phyloP scores from a whole-genome alignment of 1,284 basidiomycete genomes.

The Wallemia mellicola region DNA sequence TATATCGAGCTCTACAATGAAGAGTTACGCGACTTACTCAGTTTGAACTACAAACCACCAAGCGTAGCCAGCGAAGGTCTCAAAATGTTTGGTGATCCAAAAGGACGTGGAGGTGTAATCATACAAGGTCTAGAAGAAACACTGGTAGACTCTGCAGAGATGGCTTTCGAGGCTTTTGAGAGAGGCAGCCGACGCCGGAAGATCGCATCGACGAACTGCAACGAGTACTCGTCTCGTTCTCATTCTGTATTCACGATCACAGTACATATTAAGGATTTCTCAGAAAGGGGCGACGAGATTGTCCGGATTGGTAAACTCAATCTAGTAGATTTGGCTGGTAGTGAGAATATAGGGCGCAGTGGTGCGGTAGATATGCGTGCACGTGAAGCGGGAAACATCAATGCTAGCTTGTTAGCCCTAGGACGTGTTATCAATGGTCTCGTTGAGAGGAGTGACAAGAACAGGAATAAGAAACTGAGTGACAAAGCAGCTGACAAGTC shows the following conservation, averaged over 20 bases:
- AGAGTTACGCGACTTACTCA: conserved; percentile 77
- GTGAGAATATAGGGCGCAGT: conserved; percentile 85
- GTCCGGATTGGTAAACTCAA: conserved; percentile 85
- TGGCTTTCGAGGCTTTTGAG: conserved; percentile 55
- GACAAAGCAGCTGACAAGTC: conserved; percentile 11
- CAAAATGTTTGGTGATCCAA: conserved; percentile 76
- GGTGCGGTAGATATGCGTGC: conserved; percentile 88
- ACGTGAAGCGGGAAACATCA: conserved; percentile 95
- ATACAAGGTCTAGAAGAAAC: conserved; percentile 88
- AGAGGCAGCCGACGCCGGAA: conserved; percentile 74
- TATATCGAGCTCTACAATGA: conserved; percentile 98
- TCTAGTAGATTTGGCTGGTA: conserved; percentile 85
- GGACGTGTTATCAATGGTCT: conserved; percentile 91
- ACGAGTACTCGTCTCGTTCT: conserved; percentile 84
- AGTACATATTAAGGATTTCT: conserved; percentile 65
- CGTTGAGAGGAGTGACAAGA: conserved; percentile 39
- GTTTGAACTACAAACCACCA: conserved; percentile 26
- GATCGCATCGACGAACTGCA: conserved; percentile 90
- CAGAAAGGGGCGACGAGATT: conserved; percentile 46
- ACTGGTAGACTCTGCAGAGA: conserved; percentile 47
- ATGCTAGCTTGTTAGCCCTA: conserved; percentile 81
- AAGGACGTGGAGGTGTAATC: conserved; percentile 45
- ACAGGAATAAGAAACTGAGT: neutral
- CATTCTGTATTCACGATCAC: conserved; percentile 96
- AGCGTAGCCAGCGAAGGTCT: conserved; percentile 24